Percentiles rank a stretch among this genome's conserved stretches.
phyloP scores from a whole-genome alignment of 352 stramenopile species.

The Phytophthora colocasiae region DNA sequence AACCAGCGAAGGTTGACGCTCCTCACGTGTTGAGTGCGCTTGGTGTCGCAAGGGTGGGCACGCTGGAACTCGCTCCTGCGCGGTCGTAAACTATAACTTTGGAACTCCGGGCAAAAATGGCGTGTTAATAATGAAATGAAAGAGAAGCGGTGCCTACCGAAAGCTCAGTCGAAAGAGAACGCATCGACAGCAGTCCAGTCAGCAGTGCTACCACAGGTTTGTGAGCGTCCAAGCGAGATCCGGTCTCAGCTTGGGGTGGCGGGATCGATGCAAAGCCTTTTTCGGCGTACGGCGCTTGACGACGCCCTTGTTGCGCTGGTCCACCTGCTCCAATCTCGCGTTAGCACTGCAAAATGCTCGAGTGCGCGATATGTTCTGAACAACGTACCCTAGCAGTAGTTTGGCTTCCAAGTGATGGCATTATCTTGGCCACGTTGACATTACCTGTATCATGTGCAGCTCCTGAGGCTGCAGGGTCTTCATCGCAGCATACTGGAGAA shows the following conservation, averaged over 20 bases:
- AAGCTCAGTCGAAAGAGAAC: constrained; percentile 52
- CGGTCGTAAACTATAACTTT: not conserved
- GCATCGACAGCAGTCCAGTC: constrained; percentile 49
- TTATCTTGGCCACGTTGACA: not conserved
- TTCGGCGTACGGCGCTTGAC: constrained; percentile 26
- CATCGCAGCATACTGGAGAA: constrained; percentile 34
- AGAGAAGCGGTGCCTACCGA: not conserved
- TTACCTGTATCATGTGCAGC: not conserved
- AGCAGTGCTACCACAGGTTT: constrained; percentile 17
- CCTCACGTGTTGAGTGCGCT: constrained; percentile 11
- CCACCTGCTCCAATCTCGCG: constrained; percentile 12
- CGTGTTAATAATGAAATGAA: constrained; percentile 17
- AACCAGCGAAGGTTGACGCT: constrained; percentile 8
- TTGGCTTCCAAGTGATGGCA: constrained; percentile 9
- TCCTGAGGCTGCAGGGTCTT: constrained; percentile 7
- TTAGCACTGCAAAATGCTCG: constrained; percentile 4
- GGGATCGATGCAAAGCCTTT: constrained; percentile 26
- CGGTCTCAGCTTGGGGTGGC: constrained; percentile 25
- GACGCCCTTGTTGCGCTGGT: constrained; percentile 14
- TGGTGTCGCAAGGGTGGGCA: constrained; percentile 14
- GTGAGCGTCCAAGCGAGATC: constrained; percentile 27
- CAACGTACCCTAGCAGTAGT: constrained; percentile 24
- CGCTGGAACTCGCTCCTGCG: constrained; percentile 1
- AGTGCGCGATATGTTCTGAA: not conserved
- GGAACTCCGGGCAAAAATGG: constrained; percentile 6